These are phyloP conservation scores for Kurtzmaniella quercitrusa DNA, from an alignment of 1,139 yeast genomes.

Conservation along the genomic window DNA sequence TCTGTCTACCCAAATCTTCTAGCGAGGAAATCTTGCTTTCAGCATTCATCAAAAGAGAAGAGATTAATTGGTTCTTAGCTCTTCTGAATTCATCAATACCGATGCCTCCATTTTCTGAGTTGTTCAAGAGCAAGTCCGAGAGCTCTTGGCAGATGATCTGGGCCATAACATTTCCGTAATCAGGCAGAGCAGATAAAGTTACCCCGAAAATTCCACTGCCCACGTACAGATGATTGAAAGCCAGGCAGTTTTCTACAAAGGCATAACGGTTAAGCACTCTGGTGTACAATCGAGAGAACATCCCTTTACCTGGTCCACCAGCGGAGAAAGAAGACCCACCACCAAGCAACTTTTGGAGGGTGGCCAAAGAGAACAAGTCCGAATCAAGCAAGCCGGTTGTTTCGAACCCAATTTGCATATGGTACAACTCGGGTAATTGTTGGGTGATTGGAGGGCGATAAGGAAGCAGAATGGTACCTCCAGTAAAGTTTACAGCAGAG, in stretches of 20 bases:
- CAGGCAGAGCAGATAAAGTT: constrained; percentile 78
- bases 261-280: constrained; percentile 89
- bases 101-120: constrained; percentile 56
- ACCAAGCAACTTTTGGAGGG: constrained; percentile 87
- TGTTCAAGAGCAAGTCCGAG: constrained; percentile 51
- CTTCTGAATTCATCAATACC: constrained; percentile 71
- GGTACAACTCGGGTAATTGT: constrained; percentile 76
- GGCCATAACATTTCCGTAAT: constrained; percentile 79
- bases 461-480: constrained; percentile 74
- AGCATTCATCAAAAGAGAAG: constrained; percentile 88
- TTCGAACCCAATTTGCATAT: constrained; percentile 84
- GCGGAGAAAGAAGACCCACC: constrained; percentile 98
- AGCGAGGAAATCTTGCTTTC: constrained; percentile 88
- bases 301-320: constrained; percentile 99
- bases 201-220: constrained; percentile 93
- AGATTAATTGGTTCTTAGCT: constrained; percentile 87
- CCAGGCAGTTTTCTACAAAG: constrained; percentile 81
- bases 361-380: constrained; percentile 87
- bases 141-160: constrained; percentile 80
- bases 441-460: constrained; percentile 64
- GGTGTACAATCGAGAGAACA: constrained; percentile 92
- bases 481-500: constrained; percentile 54
- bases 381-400: constrained; percentile 81
- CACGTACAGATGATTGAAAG: constrained; percentile 86
- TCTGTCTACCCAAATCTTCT: constrained; percentile 94